A percentile compares a stretch with the other conserved stretches of the same genome.
These are phyloP conservation scores for Globisporangium nagaii DNA, from an alignment of 352 stramenopile species.

Conservation along the genomic window DNA sequence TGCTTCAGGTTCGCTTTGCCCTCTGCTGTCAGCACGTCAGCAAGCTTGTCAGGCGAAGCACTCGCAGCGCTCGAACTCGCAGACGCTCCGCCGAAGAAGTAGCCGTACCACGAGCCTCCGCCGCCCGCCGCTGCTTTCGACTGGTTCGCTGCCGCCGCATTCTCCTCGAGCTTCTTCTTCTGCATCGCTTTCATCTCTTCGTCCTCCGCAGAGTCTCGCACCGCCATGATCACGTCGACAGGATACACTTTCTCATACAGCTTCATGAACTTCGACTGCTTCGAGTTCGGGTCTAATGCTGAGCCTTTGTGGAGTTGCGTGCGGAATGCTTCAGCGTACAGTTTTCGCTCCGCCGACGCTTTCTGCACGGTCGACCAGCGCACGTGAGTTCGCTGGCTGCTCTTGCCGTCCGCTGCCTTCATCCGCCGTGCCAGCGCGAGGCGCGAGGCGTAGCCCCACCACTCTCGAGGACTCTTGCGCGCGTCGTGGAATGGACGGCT, in stretches of 20 bases:
- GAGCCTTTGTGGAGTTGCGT: slow-evolving; percentile 36
- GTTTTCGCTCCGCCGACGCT: slow-evolving; percentile 39
- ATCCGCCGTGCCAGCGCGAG: slow-evolving; percentile 35
- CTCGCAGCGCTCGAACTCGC: slow-evolving; percentile 2
- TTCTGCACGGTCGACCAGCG: slow-evolving; percentile 61
- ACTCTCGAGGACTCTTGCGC: slow-evolving; percentile 35
- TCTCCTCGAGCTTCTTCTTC: slow-evolving; percentile 22
- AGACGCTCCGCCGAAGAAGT: slow-evolving; percentile 58
- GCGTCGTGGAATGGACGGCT: slow-evolving; percentile 50
- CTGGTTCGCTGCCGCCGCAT: slow-evolving; percentile 18
- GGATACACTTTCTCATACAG: slow-evolving; percentile 61
- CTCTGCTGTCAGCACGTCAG: slow-evolving; percentile 53
- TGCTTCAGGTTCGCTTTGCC: slow-evolving; percentile 63
- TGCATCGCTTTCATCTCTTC: slow-evolving; percentile 26
- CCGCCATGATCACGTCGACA: slow-evolving; percentile 56
- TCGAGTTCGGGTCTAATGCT: slow-evolving; percentile 30
- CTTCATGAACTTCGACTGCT: slow-evolving; percentile 35
- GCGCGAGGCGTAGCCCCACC: slow-evolving; percentile 71
- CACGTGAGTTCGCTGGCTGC: slow-evolving; percentile 10
- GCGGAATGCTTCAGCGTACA: slow-evolving; percentile 58
- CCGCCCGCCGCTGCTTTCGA: slow-evolving; percentile 11
- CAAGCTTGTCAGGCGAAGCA: slow-evolving; percentile 18
- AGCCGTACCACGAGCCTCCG: slow-evolving; percentile 68
- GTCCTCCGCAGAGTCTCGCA: slow-evolving; percentile 61
- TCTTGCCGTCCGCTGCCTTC: slow-evolving; percentile 3